Evolutionary conservation across 768 basidiomycete genomes (phyloP).

Genomic region (Mycena kentingensis): DNA sequence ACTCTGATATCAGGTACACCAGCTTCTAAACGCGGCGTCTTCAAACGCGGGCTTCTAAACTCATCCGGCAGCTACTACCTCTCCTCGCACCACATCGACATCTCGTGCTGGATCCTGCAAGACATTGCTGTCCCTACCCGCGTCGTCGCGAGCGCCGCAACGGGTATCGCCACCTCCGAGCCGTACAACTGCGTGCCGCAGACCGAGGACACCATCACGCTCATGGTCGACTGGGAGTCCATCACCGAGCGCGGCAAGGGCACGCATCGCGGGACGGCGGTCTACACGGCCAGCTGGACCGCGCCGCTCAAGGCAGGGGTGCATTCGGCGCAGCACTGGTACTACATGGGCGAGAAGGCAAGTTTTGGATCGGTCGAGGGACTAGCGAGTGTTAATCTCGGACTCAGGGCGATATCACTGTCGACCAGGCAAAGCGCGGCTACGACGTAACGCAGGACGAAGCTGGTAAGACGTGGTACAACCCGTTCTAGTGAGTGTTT

Average conservation of each 20-base stretch:
- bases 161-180: slow-evolving; percentile 87
- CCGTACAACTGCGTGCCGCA: slow-evolving; percentile 84
- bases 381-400: slow-evolving; percentile 15
- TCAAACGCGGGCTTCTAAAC: slow-evolving; percentile 2
- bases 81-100: slow-evolving; percentile 92
- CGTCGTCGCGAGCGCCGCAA: slow-evolving; percentile 88
- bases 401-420: slow-evolving; percentile 80
- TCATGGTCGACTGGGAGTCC: slow-evolving; percentile 93
- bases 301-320: slow-evolving; percentile 89
- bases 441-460: slow-evolving; percentile 90
- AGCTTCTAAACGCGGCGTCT: neutral
- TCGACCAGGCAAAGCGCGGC: slow-evolving; percentile 93
- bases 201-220: slow-evolving; percentile 94
- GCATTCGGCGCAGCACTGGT: slow-evolving; percentile 90
- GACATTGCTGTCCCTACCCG: slow-evolving; percentile 76
- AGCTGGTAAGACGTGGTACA: slow-evolving; percentile 81
- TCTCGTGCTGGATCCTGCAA: slow-evolving; percentile 83
- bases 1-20: slow-evolving; percentile 82
- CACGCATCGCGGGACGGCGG: slow-evolving; percentile 67
- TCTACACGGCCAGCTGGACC: slow-evolving; percentile 95
- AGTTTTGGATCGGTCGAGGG: slow-evolving; percentile 12
- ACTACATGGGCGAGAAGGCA: slow-evolving; percentile 93
- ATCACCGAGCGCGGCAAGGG: slow-evolving; percentile 66
- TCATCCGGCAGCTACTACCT: slow-evolving; percentile 74
- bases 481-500: slow-evolving; percentile 82